A percentile compares a stretch with the other conserved stretches of the same genome.
phyloP scores from a whole-genome alignment of 2,329 filamentous ascomycete genomes.

The Beauveria asiatica region DNA sequence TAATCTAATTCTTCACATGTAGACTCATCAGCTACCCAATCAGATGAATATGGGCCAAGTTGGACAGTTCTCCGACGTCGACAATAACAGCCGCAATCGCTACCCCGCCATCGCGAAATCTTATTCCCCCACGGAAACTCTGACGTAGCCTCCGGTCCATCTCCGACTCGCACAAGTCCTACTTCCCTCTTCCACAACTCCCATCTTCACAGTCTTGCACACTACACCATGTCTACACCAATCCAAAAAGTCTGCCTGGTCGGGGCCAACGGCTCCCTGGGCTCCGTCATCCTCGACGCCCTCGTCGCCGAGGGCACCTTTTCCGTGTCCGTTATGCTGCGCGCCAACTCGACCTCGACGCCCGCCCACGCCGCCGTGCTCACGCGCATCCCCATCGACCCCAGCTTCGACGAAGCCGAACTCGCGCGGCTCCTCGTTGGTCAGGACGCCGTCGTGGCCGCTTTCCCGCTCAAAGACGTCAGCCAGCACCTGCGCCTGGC shows the following conservation, averaged over 20 bases:
- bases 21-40: too few species aligned
- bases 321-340: slow-evolving; percentile 47
- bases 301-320: slow-evolving; percentile 32
- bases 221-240: slow-evolving; percentile 3
- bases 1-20: too few species aligned
- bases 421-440: slow-evolving; percentile 41
- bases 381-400: slow-evolving; percentile 19
- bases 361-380: slow-evolving; percentile 19
- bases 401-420: slow-evolving; percentile 22
- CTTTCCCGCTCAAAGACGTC: slow-evolving; percentile 33
- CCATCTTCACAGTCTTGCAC: background rate
- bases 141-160: slow-evolving; percentile 4
- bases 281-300: slow-evolving; percentile 28
- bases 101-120: background rate
- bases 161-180: background rate
- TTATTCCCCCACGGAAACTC: slow-evolving; percentile 10
- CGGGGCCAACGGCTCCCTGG: slow-evolving; percentile 31
- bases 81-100: background rate
- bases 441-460: slow-evolving; percentile 47
- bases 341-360: slow-evolving; percentile 25
- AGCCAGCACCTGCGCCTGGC: slow-evolving; percentile 38
- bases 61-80: too few species aligned
- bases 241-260: slow-evolving; percentile 27
- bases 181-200: background rate
- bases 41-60: background rate